Base-by-base conservation (phyloP, 208 protist species). In the Zelonia costaricensis region DNA sequence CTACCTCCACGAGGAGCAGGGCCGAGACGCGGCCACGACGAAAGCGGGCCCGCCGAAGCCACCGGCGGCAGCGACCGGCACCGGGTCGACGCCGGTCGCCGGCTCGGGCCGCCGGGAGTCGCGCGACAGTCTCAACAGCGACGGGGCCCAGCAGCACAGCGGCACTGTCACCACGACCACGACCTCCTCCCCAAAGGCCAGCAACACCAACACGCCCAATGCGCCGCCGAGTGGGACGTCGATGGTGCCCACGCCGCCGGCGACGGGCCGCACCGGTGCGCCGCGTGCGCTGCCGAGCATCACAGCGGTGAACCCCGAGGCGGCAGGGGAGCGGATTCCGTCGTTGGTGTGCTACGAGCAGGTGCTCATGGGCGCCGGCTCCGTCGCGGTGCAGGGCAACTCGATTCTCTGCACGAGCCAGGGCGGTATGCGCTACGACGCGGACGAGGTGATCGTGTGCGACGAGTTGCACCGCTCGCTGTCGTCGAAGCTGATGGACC, bases 311-410 rank as follows among this genome's bases (percentile, higher is more conserved):
- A 33, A 48, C 38, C 60, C 16, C 10, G 43, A 64, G 23, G 10
- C 35, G 22, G 67, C 59, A 10, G 47, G 42, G 15, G 63, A 70
- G 42, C 47, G 68, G 31, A 71, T 89, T 8, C 73, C 63, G 39
- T 79, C 86, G 0, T 66, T 92, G 2, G 80, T 92, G 22, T 92
- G 73, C 58, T 76, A 81, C 35, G 77, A 85, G 44, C 72, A 89
- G 69, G 68, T 74, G 45, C 40, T 88, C 39, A 69, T 84, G 70
- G 82, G 86, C 10, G 77, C 75, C 33, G 86, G 86, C 44, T 80
- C 69, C 30, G 66, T 84, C 25, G 76, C 72, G 12, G 80, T 86
- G 44, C 64, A 89, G 51, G 82, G 73, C 20, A 86, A 85, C 57
- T 79, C 69, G 35, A 76, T 92, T 15, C 68, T 89, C 6, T 73